Conservation (phyloP, 257 asterid genomes). For the Nicotiana paniculata region DNA sequence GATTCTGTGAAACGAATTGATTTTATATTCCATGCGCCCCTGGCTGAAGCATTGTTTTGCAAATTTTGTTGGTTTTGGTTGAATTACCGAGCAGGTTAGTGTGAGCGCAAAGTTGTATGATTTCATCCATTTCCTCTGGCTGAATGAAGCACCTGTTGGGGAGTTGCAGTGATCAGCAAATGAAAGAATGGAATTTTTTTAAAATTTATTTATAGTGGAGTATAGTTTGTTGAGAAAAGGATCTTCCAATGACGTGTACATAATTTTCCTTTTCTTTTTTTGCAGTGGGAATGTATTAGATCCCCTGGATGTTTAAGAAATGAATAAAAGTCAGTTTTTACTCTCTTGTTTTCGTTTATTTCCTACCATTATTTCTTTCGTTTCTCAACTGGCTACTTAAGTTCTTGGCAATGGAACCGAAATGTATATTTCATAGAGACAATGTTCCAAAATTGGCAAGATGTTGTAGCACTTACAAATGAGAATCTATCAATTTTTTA, state of each 20-base stretch:
- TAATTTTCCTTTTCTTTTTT: neutral
- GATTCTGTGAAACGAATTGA: neutral
- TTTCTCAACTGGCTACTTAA: too few relatives aligned
- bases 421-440: too few relatives aligned
- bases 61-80: neutral
- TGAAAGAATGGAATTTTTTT: neutral
- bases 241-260: neutral
- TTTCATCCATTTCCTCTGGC: slow-evolving; percentile 95
- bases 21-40: neutral
- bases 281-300: neutral
- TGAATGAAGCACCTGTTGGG: slow-evolving; percentile 96
- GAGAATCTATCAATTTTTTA: too few relatives aligned
- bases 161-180: slow-evolving; percentile 56
- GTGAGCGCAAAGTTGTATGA: slow-evolving; percentile 87
- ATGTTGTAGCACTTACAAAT: too few relatives aligned
- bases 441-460: too few relatives aligned
- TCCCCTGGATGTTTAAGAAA: neutral
- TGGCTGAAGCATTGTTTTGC: neutral
- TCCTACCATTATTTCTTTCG: neutral
- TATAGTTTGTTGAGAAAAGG: neutral
- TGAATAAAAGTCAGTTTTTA: neutral
- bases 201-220: neutral
- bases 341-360: neutral
- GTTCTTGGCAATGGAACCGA: too few relatives aligned
- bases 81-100: slow-evolving; percentile 60